phyloP scores from a whole-genome alignment of 164 flowering plant genomes.

The Piper longum region DNA sequence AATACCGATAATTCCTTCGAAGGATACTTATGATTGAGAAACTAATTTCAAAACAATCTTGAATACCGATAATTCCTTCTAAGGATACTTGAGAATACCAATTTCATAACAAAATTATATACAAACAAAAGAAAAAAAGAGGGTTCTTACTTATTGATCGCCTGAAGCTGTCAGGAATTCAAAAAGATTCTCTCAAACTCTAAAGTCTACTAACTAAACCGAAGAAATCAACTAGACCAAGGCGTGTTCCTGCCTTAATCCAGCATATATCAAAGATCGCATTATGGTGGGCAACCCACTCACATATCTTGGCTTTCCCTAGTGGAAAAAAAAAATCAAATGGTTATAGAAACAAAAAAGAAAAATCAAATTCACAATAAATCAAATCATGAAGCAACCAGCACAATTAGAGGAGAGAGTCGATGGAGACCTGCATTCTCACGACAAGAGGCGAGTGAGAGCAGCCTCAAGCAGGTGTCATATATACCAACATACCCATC shows the following conservation, averaged over 20 bases:
- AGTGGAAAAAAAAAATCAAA: conserved; percentile 7
- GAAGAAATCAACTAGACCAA: too few species aligned
- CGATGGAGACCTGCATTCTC: conserved; percentile 40
- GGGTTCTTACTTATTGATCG: conserved; percentile 74
- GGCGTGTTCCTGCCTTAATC: conserved; percentile 49
- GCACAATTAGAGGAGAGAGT: not conserved
- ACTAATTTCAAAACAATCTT: too few species aligned
- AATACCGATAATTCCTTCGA: too few species aligned
- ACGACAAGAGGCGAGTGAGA: conserved; percentile 20
- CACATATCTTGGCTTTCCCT: conserved; percentile 47
- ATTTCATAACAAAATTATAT: too few species aligned
- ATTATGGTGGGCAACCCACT: conserved; percentile 78
- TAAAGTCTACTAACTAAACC: too few species aligned
- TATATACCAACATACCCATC: conserved; percentile 63
- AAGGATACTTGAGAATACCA: not conserved
- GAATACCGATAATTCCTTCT: too few species aligned
- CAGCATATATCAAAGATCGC: conserved; percentile 80
- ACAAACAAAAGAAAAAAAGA: not conserved
- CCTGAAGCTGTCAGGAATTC: conserved; percentile 73
- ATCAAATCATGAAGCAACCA: not conserved
- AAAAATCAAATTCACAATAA: not conserved
- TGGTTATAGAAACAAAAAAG: not conserved
- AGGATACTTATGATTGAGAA: too few species aligned
- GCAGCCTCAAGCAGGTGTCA: conserved; percentile 39
- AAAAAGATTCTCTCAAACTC: not conserved